Evolutionary conservation across 257 asterid genomes (phyloP).

Genomic region (Eucommia ulmoides): DNA sequence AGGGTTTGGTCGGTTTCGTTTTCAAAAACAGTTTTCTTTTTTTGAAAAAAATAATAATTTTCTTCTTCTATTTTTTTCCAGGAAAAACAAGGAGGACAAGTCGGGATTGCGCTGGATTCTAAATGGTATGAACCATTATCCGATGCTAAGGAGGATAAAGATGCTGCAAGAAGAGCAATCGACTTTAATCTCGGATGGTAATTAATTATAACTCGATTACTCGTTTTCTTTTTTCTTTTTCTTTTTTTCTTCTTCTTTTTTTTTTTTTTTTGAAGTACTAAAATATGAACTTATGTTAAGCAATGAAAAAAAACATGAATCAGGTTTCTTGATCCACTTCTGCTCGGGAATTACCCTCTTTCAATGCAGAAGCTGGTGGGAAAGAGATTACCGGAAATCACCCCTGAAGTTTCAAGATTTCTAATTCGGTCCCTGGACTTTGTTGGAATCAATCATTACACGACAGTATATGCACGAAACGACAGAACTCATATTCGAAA

Average conservation of each 20-base stretch:
- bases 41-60: neutral
- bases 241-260: too few species aligned
- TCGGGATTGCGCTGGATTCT: conserved; percentile 60
- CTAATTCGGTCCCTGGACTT: conserved; percentile 70
- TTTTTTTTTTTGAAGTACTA: too few species aligned
- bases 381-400: conserved; percentile 51
- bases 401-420: conserved; percentile 20
- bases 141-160: conserved; percentile 38
- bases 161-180: conserved; percentile 64
- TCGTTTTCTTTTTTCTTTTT: too few species aligned
- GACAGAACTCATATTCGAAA: conserved; percentile 44
- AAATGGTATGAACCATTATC: conserved; percentile 78
- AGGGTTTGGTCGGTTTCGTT: too few species aligned
- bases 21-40: too few species aligned
- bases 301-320: conserved; percentile 14
- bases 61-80: conserved; percentile 8
- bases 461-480: conserved; percentile 53
- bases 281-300: too few species aligned
- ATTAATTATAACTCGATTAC: too few species aligned
- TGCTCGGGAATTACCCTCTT: conserved; percentile 72
- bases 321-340: conserved; percentile 96
- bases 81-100: conserved; percentile 54
- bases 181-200: conserved; percentile 90
- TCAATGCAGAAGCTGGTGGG: conserved; percentile 75
- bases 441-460: conserved; percentile 77